Percentiles rank a stretch among this genome's conserved stretches.
These are phyloP conservation scores for Cutaneotrichosporon daszewskae DNA, from an alignment of 1,284 basidiomycete species.

Conservation along the genomic window DNA sequence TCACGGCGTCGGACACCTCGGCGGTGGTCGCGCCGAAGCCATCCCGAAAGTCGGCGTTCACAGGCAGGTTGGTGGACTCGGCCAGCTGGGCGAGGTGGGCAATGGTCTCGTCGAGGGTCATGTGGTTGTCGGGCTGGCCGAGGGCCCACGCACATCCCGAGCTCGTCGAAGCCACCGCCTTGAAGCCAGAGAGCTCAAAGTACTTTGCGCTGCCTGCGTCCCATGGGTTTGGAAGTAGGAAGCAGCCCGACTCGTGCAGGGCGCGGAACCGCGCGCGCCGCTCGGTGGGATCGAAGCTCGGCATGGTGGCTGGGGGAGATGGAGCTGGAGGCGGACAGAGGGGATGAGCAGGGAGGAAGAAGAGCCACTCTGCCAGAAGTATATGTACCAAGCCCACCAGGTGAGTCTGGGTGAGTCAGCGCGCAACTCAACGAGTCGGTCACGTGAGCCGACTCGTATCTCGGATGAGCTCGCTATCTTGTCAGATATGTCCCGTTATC, in stretches of 20 bases:
- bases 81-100: neutral
- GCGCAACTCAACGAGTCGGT: no score
- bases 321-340: no score
- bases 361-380: no score
- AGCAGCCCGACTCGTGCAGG: slow-evolving; percentile 5
- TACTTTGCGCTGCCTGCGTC: slow-evolving; percentile 2
- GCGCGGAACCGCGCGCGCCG: slow-evolving; percentile 4
- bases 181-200: slow-evolving; percentile 2
- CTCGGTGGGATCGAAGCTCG: neutral
- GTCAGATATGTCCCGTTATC: no score
- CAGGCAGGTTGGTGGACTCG: neutral
- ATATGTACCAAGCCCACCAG: no score
- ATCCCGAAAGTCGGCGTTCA: slow-evolving; percentile 9
- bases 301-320: no score
- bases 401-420: no score
- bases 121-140: neutral
- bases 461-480: no score
- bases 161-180: slow-evolving; percentile 2
- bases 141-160: slow-evolving; percentile 1
- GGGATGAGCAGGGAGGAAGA: no score
- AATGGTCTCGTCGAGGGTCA: slow-evolving; percentile 3
- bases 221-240: slow-evolving; percentile 5
- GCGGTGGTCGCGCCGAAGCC: slow-evolving; percentile 3
- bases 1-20: neutral
- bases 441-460: no score